Percentiles rank a stretch among this genome's conserved stretches.
Evolutionary conservation across 78 protist species (phyloP).

Genomic region (Planoprotostelium fungivorum): DNA sequence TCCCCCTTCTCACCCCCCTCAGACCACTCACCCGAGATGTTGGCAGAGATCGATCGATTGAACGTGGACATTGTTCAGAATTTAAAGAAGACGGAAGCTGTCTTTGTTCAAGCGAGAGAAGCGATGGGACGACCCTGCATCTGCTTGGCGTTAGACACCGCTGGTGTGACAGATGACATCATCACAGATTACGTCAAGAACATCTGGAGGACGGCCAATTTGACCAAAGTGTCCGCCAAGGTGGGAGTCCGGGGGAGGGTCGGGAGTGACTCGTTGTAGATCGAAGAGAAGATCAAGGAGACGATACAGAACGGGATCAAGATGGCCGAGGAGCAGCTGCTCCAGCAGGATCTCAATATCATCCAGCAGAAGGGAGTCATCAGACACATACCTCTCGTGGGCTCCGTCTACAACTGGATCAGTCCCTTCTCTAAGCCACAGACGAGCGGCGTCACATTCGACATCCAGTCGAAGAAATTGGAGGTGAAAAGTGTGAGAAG

Average conservation of each 20-base stretch:
- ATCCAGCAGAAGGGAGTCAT: background rate
- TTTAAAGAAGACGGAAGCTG: background rate
- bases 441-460: background rate
- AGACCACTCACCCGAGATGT: background rate
- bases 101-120: background rate
- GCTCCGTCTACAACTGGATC: background rate
- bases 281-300: background rate
- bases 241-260: background rate
- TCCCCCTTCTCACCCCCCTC: too few species aligned
- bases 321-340: background rate
- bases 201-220: background rate
- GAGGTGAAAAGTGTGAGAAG: background rate
- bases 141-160: background rate
- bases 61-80: background rate
- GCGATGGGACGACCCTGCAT: background rate
- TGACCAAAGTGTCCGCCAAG: background rate
- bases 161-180: background rate
- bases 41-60: background rate
- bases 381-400: background rate
- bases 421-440: background rate
- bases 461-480: background rate
- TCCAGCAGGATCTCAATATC: background rate
- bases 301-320: background rate
- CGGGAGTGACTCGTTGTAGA: background rate
- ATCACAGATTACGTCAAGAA: background rate